phyloP scores from a whole-genome alignment of 768 basidiomycete species.

The Hydnomerulius pinastri region DNA sequence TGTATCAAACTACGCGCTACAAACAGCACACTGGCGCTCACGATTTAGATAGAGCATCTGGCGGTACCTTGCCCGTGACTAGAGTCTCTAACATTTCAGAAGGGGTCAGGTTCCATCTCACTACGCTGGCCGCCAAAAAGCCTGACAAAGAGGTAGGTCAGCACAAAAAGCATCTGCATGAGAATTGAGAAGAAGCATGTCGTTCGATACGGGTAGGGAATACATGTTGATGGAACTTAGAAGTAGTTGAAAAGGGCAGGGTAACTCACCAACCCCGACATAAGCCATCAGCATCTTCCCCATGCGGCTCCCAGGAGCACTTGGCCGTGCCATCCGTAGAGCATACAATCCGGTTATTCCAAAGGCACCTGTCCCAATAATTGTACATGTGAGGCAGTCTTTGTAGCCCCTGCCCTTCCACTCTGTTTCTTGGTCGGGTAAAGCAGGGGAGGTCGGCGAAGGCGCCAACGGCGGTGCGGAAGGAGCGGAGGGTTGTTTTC shows the following conservation, averaged over 20 bases:
- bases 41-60: constrained; percentile 3
- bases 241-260: background rate
- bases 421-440: constrained; percentile 6
- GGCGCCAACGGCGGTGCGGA: too few relatives aligned
- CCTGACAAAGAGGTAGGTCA: constrained; percentile 19
- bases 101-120: constrained; percentile 33
- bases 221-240: background rate
- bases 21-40: too few relatives aligned
- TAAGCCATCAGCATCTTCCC: constrained; percentile 66
- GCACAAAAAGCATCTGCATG: background rate
- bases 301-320: constrained; percentile 58
- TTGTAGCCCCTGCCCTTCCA: constrained; percentile 25
- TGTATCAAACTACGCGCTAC: constrained; percentile 3
- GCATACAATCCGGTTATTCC: constrained; percentile 68
- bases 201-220: background rate
- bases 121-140: constrained; percentile 30
- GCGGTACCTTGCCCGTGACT: constrained; percentile 10
- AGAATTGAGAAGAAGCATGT: background rate
- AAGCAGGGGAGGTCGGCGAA: background rate
- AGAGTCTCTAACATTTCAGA: constrained; percentile 22
- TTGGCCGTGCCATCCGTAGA: constrained; percentile 59
- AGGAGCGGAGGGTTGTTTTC: too few relatives aligned
- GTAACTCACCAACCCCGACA: constrained; percentile 57
- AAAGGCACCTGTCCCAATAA: constrained; percentile 67
- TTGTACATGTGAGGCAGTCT: constrained; percentile 70